These are phyloP conservation scores for Guillardia theta DNA, from an alignment of 78 protist species.

Conservation along the genomic window DNA sequence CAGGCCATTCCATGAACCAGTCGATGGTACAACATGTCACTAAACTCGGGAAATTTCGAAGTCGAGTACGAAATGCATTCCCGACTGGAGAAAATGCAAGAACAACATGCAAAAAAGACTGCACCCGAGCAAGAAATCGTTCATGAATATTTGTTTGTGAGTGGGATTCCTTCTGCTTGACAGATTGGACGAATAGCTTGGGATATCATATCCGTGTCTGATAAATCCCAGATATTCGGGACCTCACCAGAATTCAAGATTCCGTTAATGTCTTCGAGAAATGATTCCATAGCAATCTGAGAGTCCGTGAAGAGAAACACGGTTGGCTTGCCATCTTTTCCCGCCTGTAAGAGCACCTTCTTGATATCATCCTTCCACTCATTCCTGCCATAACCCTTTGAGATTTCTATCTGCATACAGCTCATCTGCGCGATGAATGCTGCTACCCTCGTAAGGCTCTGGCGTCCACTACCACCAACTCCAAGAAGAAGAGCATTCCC, in stretches of 20 bases:
- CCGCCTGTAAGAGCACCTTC: constrained; percentile 58
- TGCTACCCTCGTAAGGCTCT: constrained; percentile 85
- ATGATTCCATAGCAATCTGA: constrained; percentile 77
- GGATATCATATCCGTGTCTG: background rate
- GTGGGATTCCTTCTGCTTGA: constrained; percentile 45
- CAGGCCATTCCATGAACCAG: constrained; percentile 89
- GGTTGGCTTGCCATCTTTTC: constrained; percentile 62
- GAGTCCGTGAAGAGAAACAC: constrained; percentile 88
- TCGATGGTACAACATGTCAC: constrained; percentile 82
- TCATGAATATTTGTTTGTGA: constrained; percentile 44
- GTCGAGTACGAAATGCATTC: constrained; percentile 77
- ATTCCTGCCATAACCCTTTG: constrained; percentile 60
- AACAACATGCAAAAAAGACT: constrained; percentile 72
- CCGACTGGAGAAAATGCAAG: constrained; percentile 85
- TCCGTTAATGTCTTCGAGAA: constrained; percentile 87
- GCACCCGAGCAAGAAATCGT: constrained; percentile 47
- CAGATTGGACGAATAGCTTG: constrained; percentile 57
- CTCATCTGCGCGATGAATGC: constrained; percentile 62
- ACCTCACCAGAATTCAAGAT: constrained; percentile 88
- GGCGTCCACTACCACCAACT: constrained; percentile 93
- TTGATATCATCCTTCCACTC: constrained; percentile 80
- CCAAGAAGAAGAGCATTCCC: constrained; percentile 94
- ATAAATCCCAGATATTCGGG: constrained; percentile 74
- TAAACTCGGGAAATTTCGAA: constrained; percentile 87
- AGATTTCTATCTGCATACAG: constrained; percentile 42